phyloP scores from a whole-genome alignment of 2,329 filamentous ascomycete species.

The Claviceps digitariae region DNA sequence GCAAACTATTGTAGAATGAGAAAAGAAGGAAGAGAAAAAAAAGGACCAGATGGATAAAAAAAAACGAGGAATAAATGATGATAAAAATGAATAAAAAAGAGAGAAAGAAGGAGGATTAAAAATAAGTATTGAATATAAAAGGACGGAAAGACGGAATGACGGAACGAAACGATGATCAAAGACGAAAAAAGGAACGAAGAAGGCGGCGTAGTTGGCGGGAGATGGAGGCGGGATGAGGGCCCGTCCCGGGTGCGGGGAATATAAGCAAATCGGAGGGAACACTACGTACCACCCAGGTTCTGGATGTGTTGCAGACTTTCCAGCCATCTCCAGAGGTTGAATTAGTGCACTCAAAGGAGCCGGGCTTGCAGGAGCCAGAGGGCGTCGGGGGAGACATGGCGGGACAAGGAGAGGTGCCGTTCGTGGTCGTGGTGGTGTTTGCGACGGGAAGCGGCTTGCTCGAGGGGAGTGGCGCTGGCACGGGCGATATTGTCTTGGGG shows the following conservation, averaged over 20 bases:
- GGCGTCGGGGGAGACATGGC: background rate
- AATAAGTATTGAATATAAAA: too few species aligned
- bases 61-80: too few species aligned
- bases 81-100: background rate
- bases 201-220: background rate
- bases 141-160: too few species aligned
- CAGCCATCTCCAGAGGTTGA: background rate
- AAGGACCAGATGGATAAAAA: background rate
- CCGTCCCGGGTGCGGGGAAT: background rate
- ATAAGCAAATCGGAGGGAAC: background rate
- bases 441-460: background rate
- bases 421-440: background rate
- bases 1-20: background rate
- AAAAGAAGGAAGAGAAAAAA: background rate
- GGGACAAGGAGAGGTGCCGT: background rate
- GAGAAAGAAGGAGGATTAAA: background rate
- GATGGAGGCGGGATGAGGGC: background rate
- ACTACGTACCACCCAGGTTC: slow-evolving; percentile 1
- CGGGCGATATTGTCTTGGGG: background rate
- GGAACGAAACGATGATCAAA: too few species aligned
- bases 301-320: slow-evolving; percentile 1
- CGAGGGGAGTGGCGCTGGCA: too few species aligned
- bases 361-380: background rate
- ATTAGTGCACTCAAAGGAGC: background rate
- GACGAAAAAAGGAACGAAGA: too few species aligned